Evolutionary conservation across 106 monocot species (phyloP).

Genomic region (Apostasia ramifera): DNA sequence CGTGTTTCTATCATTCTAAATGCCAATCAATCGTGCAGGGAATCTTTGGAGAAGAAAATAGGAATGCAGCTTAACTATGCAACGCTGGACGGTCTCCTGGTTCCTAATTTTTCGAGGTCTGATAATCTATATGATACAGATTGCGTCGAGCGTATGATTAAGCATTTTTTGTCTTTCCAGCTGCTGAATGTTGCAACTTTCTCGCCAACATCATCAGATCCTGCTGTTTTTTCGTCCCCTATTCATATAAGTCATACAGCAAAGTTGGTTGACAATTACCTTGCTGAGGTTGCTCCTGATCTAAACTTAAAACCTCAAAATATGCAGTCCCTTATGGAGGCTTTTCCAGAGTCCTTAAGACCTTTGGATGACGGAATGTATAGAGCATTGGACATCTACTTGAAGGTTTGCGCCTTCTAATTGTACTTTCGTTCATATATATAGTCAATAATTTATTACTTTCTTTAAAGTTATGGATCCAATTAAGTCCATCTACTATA

Average conservation of each 20-base stretch:
- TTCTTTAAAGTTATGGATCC: no score
- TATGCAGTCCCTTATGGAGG: slow-evolving; percentile 27
- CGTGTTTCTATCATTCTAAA: slow-evolving; percentile 30
- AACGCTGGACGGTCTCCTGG: slow-evolving; percentile 40
- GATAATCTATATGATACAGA: slow-evolving; percentile 44
- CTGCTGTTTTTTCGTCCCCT: slow-evolving; percentile 9
- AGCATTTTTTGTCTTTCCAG: slow-evolving; percentile 27
- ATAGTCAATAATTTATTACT: no score
- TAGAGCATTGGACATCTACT: slow-evolving; percentile 45
- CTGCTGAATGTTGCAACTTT: slow-evolving; percentile 4
- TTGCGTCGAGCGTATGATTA: slow-evolving; percentile 42
- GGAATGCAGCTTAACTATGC: slow-evolving; percentile 54
- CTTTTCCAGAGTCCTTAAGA: slow-evolving; percentile 33
- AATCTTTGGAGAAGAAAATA: slow-evolving; percentile 43
- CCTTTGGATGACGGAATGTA: slow-evolving; percentile 44
- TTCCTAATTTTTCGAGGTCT: slow-evolving; percentile 44
- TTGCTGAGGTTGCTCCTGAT: slow-evolving; percentile 51
- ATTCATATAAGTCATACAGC: slow-evolving; percentile 14
- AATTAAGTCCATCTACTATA: no score
- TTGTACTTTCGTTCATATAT: background rate
- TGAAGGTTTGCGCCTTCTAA: slow-evolving; percentile 29
- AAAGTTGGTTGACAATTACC: slow-evolving; percentile 34
- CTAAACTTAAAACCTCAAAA: slow-evolving; percentile 29
- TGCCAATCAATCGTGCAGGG: slow-evolving; percentile 22
- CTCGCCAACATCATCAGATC: slow-evolving; percentile 24